Conservation (phyloP, 805 yeast species). For the Yarrowia sp. region DNA sequence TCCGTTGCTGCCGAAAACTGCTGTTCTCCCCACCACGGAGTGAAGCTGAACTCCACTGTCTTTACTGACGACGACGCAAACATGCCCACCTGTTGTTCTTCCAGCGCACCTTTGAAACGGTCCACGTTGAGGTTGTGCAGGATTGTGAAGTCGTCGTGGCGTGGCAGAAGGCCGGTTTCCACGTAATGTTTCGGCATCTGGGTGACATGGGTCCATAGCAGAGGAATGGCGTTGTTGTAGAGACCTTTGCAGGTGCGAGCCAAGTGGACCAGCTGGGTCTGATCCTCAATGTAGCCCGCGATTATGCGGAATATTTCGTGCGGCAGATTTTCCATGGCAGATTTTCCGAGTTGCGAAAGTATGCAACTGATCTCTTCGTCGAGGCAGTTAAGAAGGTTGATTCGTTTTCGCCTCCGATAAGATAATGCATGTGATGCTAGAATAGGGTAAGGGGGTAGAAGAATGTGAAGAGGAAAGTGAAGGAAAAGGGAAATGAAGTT, state of each 20-base stretch:
- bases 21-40: constrained; percentile 32
- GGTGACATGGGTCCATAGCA: constrained; percentile 27
- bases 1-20: background rate
- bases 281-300: constrained; percentile 3
- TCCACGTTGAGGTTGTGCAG: constrained; percentile 9
- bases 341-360: background rate
- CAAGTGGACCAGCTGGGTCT: constrained; percentile 12
- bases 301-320: constrained; percentile 22
- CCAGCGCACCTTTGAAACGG: background rate
- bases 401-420: constrained; percentile 6
- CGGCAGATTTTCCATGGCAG: constrained; percentile 10
- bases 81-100: constrained; percentile 1
- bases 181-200: constrained; percentile 26
- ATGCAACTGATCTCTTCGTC: too few relatives aligned
- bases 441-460: constrained; percentile 24
- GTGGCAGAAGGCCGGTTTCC: constrained; percentile 3
- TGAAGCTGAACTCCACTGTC: constrained; percentile 26
- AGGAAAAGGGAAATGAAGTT: background rate
- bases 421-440: constrained; percentile 15
- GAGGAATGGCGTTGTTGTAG: constrained; percentile 16
- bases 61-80: constrained; percentile 2
- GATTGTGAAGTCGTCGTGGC: constrained; percentile 14
- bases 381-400: constrained; percentile 7
- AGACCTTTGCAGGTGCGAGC: constrained; percentile 9
- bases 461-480: too few relatives aligned